A percentile compares a stretch with the other conserved stretches of the same genome.
These are phyloP conservation scores for Ascochyta fabae DNA, from an alignment of 2,329 filamentous ascomycete species.

Conservation along the genomic window DNA sequence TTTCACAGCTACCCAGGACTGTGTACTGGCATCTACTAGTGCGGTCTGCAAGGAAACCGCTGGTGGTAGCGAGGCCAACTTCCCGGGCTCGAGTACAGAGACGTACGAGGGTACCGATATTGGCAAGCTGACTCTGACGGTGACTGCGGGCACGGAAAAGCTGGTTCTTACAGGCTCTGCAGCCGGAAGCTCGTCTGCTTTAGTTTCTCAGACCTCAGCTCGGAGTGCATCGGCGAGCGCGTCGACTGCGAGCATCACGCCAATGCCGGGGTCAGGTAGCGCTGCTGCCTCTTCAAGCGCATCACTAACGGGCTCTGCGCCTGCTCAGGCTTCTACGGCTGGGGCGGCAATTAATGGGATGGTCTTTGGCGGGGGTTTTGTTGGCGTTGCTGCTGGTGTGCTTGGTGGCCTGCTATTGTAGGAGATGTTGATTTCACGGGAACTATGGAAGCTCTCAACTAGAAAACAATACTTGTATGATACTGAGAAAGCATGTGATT, in stretches of 20 bases:
- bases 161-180: conserved; percentile 3
- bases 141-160: conserved; percentile 28
- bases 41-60: conserved; percentile 32
- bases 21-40: conserved; percentile 17
- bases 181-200: conserved; percentile 5
- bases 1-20: conserved; percentile 32
- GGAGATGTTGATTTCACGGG: too few species aligned
- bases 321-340: conserved; percentile 6
- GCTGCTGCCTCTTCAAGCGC: conserved; percentile 3
- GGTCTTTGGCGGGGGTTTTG: conserved; percentile 13
- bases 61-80: conserved; percentile 33
- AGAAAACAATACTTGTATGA: too few species aligned
- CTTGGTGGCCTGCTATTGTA: conserved; percentile 18
- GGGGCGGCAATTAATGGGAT: conserved; percentile 18
- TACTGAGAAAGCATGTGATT: too few species aligned
- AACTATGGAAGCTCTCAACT: too few species aligned
- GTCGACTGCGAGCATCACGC: conserved; percentile 2
- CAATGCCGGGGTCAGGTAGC: conserved; percentile 1
- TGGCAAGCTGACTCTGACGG: conserved; percentile 6
- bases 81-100: conserved; percentile 28
- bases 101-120: conserved; percentile 22
- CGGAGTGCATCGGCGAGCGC: conserved; percentile 1
- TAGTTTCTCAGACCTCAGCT: neutral
- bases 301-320: conserved; percentile 9
- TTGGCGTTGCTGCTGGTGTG: conserved; percentile 19